These are phyloP conservation scores for Lavandula angustifolia DNA, from an alignment of 257 asterid species.

Conservation along the genomic window DNA sequence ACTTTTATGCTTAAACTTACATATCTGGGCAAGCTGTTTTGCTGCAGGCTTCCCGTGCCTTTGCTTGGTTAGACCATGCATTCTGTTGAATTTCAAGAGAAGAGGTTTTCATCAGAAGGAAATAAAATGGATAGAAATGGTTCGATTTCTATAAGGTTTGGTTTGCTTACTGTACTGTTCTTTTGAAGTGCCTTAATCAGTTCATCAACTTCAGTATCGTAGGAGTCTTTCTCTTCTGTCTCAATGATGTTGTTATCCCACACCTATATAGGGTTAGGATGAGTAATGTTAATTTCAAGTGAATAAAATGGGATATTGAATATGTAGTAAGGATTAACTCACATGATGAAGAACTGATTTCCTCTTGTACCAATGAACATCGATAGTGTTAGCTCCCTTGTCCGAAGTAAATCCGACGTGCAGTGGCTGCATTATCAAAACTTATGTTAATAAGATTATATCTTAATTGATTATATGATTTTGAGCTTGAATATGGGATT, in stretches of 20 bases:
- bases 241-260: constrained; percentile 89
- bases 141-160: neutral
- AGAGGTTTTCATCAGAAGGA: neutral
- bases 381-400: constrained; percentile 69
- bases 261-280: constrained; percentile 44
- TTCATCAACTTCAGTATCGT: constrained; percentile 50
- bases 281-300: neutral
- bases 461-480: neutral
- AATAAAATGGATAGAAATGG: neutral
- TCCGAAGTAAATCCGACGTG: constrained; percentile 80
- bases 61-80: constrained; percentile 69
- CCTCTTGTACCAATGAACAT: constrained; percentile 78
- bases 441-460: neutral
- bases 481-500: neutral
- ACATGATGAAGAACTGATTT: constrained; percentile 87
- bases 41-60: constrained; percentile 76
- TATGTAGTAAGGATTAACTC: constrained; percentile 23
- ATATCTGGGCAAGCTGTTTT: constrained; percentile 63
- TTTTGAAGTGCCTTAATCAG: constrained; percentile 55
- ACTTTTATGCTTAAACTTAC: constrained; percentile 44
- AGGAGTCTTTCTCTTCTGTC: constrained; percentile 59
- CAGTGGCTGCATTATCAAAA: constrained; percentile 58
- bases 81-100: constrained; percentile 41
- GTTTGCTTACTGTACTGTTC: constrained; percentile 75
- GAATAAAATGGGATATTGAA: neutral